Conservation (phyloP, 805 yeast genomes). For the Candida namnaoensis region DNA sequence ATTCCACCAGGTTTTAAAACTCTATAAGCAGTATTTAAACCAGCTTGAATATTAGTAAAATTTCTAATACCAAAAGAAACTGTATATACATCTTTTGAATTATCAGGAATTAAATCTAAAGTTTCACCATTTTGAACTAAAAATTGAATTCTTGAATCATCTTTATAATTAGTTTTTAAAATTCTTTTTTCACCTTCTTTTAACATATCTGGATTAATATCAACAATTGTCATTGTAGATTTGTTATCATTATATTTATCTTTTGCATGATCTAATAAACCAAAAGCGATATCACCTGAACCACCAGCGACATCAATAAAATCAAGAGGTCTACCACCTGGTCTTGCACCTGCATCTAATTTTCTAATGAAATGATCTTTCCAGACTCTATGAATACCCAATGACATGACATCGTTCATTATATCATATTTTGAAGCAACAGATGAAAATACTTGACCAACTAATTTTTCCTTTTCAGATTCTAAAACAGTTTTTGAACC, state of each 20-base stretch:
- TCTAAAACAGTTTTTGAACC: conserved; percentile 80
- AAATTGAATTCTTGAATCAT: conserved; percentile 57
- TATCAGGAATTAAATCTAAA: conserved; percentile 73
- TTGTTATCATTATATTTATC: conserved; percentile 62
- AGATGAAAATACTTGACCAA: conserved; percentile 82
- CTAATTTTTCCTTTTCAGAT: conserved; percentile 74
- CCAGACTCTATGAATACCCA: conserved; percentile 95
- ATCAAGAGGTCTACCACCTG: conserved; percentile 74
- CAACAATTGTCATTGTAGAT: conserved; percentile 84
- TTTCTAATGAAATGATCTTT: conserved; percentile 82
- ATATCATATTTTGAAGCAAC: conserved; percentile 92
- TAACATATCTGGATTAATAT: conserved; percentile 94
- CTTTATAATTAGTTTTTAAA: conserved; percentile 42
- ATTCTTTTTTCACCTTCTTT: conserved; percentile 83
- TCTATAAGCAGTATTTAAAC: conserved; percentile 90
- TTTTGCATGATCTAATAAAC: conserved; percentile 87
- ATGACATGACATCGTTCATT: conserved; percentile 97
- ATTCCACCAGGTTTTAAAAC: conserved; percentile 97
- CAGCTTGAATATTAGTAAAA: conserved; percentile 91
- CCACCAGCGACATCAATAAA: conserved; percentile 98
- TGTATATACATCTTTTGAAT: conserved; percentile 91
- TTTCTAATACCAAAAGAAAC: conserved; percentile 97
- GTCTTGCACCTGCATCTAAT: conserved; percentile 89
- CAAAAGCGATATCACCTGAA: conserved; percentile 96
- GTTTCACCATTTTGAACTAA: conserved; percentile 90